Base-by-base conservation (phyloP, 306 rosid genomes). In the Prunus mume region DNA sequence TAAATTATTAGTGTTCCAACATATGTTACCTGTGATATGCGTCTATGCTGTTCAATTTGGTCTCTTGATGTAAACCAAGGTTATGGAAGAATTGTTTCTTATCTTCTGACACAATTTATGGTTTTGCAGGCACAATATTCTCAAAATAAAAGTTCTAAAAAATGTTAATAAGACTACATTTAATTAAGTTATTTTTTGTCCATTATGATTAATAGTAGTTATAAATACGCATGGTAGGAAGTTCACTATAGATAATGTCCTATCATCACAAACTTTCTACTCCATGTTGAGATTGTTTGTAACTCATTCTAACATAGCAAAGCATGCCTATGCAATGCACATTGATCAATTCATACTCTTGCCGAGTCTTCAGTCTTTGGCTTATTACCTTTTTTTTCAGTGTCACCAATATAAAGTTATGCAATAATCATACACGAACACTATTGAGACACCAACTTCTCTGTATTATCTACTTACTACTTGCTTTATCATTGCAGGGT, bases 401-500 rank as follows among this genome's bases (percentile, higher is more conserved):
- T 58, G 17, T 32, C 14, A 12, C 50, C 20, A 25, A 14, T 32
- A 0, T 6, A 6, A 71, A 54, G 9, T 18, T 20, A 3, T 32
- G 22, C 52, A 34, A 55, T 55, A 3, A 2, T 32, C 28, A 11
- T 41, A 25, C 54, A 45, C 2, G 10, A 72, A 55, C 10, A 13
- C 28, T n/a, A 2, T 8, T 52, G 12, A 28, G 49, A 22, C 34
- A 69, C 76, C 54, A 56, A 38, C 20, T 54, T 83, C 76, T 69
- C 27, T 81, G 68, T 75, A 65, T 72, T 32, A 30, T 50, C 72
- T 75, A 58, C 75, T 22, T 63, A 67, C 79, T 25, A 19, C 32
- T 41, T 68, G 76, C 79, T 79, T 20, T 11, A 20, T 80, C 41
- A 80, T 80, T 80, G 80, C 65, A 93, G 98, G 97, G 96, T 17